Percentiles rank a stretch among this genome's conserved stretches.
phyloP scores from a whole-genome alignment of 768 basidiomycete genomes.

The Russula griseocarnosa region DNA sequence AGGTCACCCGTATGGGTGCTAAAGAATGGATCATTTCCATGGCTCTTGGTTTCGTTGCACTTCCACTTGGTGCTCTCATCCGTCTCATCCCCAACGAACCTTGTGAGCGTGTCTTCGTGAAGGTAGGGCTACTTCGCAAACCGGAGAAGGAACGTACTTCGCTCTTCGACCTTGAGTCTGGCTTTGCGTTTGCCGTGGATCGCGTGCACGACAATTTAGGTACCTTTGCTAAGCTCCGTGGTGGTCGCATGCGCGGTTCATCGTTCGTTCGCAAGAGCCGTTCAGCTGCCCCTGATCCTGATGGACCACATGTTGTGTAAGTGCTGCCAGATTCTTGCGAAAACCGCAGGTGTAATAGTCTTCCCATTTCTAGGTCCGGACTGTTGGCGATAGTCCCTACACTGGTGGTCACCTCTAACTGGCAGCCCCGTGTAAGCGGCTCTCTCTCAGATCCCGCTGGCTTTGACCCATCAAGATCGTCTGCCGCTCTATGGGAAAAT shows the following conservation, averaged over 20 bases:
- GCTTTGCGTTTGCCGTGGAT: conserved; percentile 77
- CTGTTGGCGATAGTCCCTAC: conserved; percentile 75
- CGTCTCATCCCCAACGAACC: conserved; percentile 79
- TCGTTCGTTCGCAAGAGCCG: conserved; percentile 83
- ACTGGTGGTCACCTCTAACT: conserved; percentile 56
- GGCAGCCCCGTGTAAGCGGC: conserved; percentile 51
- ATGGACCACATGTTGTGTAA: conserved; percentile 44
- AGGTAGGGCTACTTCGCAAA: conserved; percentile 56
- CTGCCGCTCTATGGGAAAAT: conserved; percentile 80
- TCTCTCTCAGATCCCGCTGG: conserved; percentile 68
- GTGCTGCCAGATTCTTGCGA: conserved; percentile 34
- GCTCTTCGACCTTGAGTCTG: conserved; percentile 52
- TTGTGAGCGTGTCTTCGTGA: conserved; percentile 59
- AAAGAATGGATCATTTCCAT: conserved; percentile 93
- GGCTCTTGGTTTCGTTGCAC: conserved; percentile 78
- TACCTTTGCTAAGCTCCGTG: conserved; percentile 78
- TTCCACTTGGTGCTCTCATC: conserved; percentile 81
- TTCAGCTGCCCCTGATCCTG: conserved; percentile 49
- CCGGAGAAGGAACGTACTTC: conserved; percentile 62
- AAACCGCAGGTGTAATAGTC: conserved; percentile 28
- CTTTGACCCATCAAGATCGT: conserved; percentile 72
- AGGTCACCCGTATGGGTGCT: conserved; percentile 72
- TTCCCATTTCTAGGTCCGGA: conserved; percentile 50
- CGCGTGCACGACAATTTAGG: conserved; percentile 82
- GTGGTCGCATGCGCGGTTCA: conserved; percentile 82